Evolutionary conservation across 306 rosid genomes (phyloP), one percentile per base, ranked within the genome.

Genomic region (Dryas drummondii): DNA sequence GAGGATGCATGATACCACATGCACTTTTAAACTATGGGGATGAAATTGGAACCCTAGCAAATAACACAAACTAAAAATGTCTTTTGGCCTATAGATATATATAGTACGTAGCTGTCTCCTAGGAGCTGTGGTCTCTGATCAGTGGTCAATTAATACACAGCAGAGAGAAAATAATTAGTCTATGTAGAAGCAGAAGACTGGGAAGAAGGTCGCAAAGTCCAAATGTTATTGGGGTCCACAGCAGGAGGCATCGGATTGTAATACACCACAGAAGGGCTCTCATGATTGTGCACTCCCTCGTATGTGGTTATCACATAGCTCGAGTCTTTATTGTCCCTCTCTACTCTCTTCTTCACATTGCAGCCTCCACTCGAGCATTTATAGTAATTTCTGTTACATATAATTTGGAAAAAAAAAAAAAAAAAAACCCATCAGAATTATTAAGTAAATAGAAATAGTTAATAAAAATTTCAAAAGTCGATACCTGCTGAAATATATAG

Each of bases 281-380:
- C 87, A 49, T 93, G 98, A 81, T 82, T 93, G 87, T 93, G 98
- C 4, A 84, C 74, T 66, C 98, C 96, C 10, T 88, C 93, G 48
- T 93, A 93, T 46, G 92, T 86, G 16, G 98, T 91, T 69, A 93
- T 82, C 75, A 91, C 98, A 80, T 86, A 91, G 84, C 85, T 85
- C 4, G 88, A 76, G 79, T 89, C 97, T 4, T 91, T 83, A 56
- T 84, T 79, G 19, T 91, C 98, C 76, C 98, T 93, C 52, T 93
- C 97, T 51, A 91, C 96, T 50, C 89, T 89, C 84, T 91, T 93
- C 88, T 93, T 91, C 78, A 91, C 98, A 32, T 1, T 22, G 77
- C 96, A 93, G 67, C 90, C 96, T 72, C 74, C 92, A 72, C 81
- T 85, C 70, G 92, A 84, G 78, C 98, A 93, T 79, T 91, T 93